These are phyloP conservation scores for Pseudocercospora vitis DNA, from an alignment of 2,329 filamentous ascomycete species.

Conservation along the genomic window DNA sequence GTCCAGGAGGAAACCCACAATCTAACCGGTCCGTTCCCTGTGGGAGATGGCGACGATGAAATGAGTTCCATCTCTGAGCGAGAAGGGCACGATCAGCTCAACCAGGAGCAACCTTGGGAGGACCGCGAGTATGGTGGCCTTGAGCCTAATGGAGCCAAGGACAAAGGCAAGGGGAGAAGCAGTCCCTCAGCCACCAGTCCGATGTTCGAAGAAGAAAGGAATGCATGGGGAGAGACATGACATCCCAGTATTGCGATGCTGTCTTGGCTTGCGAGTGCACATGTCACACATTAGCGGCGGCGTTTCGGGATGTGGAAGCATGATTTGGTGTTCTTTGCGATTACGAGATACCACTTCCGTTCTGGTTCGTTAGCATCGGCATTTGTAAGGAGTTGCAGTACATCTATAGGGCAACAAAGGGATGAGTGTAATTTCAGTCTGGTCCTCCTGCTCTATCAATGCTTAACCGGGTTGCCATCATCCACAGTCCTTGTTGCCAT, in stretches of 20 bases:
- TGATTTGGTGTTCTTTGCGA: background rate
- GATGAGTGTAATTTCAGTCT: background rate
- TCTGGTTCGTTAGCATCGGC: no score
- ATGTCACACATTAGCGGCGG: slow-evolving; percentile 10
- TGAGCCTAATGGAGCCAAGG: slow-evolving; percentile 9
- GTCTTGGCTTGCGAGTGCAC: background rate
- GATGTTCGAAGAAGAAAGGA: slow-evolving; percentile 33
- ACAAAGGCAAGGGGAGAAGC: slow-evolving; percentile 12
- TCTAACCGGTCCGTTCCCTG: slow-evolving; percentile 45
- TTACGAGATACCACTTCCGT: slow-evolving; percentile 8
- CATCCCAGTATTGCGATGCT: background rate
- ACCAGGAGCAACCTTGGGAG: slow-evolving; percentile 37
- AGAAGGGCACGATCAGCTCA: slow-evolving; percentile 30
- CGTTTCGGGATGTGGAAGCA: slow-evolving; percentile 6
- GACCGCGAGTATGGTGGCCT: slow-evolving; percentile 24
- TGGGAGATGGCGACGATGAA: slow-evolving; percentile 44
- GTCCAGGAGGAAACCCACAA: slow-evolving; percentile 48
- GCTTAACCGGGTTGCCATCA: background rate
- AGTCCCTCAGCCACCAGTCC: slow-evolving; percentile 21
- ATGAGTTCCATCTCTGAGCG: slow-evolving; percentile 25
- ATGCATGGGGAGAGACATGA: slow-evolving; percentile 26
- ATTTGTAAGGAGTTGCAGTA: no score
- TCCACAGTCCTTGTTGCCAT: background rate
- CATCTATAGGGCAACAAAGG: background rate
- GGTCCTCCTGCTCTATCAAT: background rate